Base-by-base conservation (phyloP, 202 grass and related monocot species). In the Bolboschoenoplectus hybrid region DNA sequence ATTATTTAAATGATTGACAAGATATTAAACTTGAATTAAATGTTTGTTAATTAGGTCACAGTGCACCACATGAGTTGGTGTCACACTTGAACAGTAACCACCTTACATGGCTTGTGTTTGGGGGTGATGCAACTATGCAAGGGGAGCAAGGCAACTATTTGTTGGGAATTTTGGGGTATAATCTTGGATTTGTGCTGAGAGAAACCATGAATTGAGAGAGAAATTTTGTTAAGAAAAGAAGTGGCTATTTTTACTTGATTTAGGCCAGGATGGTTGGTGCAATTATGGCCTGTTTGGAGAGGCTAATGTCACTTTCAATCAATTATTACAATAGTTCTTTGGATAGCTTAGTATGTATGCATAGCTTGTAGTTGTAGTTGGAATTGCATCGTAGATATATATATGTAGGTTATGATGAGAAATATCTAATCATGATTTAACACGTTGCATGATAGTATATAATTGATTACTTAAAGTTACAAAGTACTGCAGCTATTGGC, bases 101-200 rank as follows among this genome's bases (percentile, higher is more conserved):
- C 82, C 67, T 71, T 63, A 50, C 20, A 43, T 50, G 57, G 46
- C 82, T 84, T 84, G 63, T 58, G 16, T 38, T 9, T 67, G 81
- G 4, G 64, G 49, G 26, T 26, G 26, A 26, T 26, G 26, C 26
- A 26, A 26, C 57, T 65, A 72, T 84, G 63, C 45, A 82, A 84
- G 82, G 82, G 65, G 82, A 84, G 65, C 82, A 84, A 84, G 82
- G 63, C 65, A 84, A 69, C 82, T 56, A 72, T 41, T 55, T 84
- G 82, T 84, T 84, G 65, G 82, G 82, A 84, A 72, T 72, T 26
- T 26, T 84, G 82, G 49, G 65, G 82, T 20, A 84, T 26, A 26
- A 26, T 84, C 65, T 84, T 53, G 63, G 51, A 41, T 20, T 84
- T 69, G 65, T 84, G 34, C 32, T 44, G 46, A 84, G 65, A 14